A percentile compares a stretch with the other conserved stretches of the same genome.
phyloP scores from a whole-genome alignment of 2,329 filamentous ascomycete genomes.

The Exophiala xenobiotica region DNA sequence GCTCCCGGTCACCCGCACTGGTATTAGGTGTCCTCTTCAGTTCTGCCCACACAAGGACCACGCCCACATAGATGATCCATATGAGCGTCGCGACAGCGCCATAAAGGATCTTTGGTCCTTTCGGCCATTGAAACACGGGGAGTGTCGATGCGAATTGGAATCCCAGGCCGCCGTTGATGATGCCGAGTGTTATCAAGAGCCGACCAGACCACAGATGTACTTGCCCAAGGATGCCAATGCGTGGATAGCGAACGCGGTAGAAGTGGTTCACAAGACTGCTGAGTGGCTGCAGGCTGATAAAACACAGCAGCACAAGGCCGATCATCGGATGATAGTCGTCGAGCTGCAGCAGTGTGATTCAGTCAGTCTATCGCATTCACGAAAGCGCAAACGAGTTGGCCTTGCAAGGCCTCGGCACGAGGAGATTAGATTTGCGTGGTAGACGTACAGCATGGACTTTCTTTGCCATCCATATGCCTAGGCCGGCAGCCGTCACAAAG shows the following conservation, averaged over 20 bases:
- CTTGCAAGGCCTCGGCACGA: neutral
- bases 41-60: conserved; percentile 21
- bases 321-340: conserved; percentile 31
- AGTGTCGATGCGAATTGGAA: conserved; percentile 33
- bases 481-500: conserved; percentile 30
- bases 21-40: conserved; percentile 13
- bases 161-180: conserved; percentile 58
- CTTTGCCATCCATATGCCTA: conserved; percentile 34
- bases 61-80: conserved; percentile 22
- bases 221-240: conserved; percentile 24
- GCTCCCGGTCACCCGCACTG: too few species aligned
- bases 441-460: conserved; percentile 12
- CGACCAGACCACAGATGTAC: conserved; percentile 57
- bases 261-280: conserved; percentile 33
- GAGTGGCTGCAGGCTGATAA: conserved; percentile 33
- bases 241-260: conserved; percentile 47
- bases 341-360: conserved; percentile 4
- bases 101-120: conserved; percentile 16
- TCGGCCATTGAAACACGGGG: conserved; percentile 7
- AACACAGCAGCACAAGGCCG: conserved; percentile 32
- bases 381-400: too few species aligned
- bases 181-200: conserved; percentile 50
- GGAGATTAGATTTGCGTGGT: too few species aligned
- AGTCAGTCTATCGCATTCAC: too few species aligned
- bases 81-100: conserved; percentile 15